phyloP scores from a whole-genome alignment of 371 early-diverging fungal genomes.

The Saksenaea vasiformis region DNA sequence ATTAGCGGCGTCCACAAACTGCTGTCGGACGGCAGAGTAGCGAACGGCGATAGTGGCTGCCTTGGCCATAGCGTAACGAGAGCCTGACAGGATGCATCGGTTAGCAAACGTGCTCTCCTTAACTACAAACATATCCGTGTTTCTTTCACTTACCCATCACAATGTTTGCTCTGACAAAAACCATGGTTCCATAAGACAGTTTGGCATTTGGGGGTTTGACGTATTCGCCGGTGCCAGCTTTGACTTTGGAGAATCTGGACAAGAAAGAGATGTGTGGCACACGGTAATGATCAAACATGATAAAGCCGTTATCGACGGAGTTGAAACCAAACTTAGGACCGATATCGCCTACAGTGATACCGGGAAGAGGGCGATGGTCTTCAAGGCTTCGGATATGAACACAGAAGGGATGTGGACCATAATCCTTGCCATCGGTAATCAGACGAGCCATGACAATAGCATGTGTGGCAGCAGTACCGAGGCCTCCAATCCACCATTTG shows the following conservation, averaged over 20 bases:
- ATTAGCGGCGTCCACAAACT: constrained; percentile 71
- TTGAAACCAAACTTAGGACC: constrained; percentile 83
- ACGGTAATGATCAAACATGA: constrained; percentile 71
- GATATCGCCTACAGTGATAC: constrained; percentile 78
- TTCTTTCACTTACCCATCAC: constrained; percentile 39
- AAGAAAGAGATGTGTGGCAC: constrained; percentile 76
- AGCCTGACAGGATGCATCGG: constrained; percentile 19
- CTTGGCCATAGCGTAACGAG: constrained; percentile 67
- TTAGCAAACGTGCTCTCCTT: neutral
- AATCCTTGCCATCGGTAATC: constrained; percentile 65
- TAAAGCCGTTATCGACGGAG: constrained; percentile 85
- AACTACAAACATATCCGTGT: neutral
- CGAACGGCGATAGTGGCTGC: constrained; percentile 81
- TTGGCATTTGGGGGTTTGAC: constrained; percentile 75
- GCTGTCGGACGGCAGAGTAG: constrained; percentile 78
- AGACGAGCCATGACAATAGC: constrained; percentile 81
- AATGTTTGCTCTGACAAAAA: constrained; percentile 71
- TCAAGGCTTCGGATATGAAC: constrained; percentile 73
- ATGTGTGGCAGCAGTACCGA: constrained; percentile 80
- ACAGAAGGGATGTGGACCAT: constrained; percentile 77
- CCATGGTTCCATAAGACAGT: constrained; percentile 84
- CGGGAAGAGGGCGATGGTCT: constrained; percentile 65
- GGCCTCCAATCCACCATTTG: constrained; percentile 93
- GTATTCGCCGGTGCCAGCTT: constrained; percentile 68
- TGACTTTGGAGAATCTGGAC: constrained; percentile 70